A percentile compares a stretch with the other conserved stretches of the same genome.
Evolutionary conservation across 2,329 filamentous ascomycete species (phyloP).

Genomic region (Leptodontidium sp.): DNA sequence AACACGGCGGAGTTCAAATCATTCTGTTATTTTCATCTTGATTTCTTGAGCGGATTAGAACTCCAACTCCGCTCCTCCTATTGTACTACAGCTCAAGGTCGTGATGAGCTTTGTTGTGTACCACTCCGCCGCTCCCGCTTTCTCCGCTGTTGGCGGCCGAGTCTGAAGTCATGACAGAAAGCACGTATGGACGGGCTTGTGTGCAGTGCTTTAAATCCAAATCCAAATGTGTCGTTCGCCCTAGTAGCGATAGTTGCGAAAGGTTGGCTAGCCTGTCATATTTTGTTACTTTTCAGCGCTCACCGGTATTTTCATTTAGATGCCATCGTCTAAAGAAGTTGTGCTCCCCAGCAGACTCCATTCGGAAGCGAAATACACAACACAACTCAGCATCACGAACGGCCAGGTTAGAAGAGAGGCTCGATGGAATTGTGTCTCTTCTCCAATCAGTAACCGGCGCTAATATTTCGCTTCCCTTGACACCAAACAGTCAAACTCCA

Average conservation of each 20-base stretch:
- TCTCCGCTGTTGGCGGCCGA: background rate
- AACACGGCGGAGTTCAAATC: background rate
- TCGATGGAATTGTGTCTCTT: constrained; percentile 13
- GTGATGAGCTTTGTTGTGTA: background rate
- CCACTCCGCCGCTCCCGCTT: background rate
- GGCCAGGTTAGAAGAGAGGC: constrained; percentile 6
- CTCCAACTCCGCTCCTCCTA: background rate
- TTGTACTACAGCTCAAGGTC: background rate
- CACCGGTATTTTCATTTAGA: background rate
- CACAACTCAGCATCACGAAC: background rate
- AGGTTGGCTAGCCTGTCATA: background rate
- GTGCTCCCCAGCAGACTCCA: background rate
- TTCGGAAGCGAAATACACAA: background rate
- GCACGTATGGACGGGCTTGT: constrained; percentile 4
- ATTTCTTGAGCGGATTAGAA: background rate
- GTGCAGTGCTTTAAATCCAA: constrained; percentile 6
- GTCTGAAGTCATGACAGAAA: constrained; percentile 1
- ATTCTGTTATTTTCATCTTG: background rate
- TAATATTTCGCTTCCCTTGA: no score
- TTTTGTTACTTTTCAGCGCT: background rate
- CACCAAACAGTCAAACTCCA: background rate
- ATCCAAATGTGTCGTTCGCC: background rate
- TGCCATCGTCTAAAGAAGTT: constrained; percentile 2
- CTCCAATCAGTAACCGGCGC: constrained; percentile 4
- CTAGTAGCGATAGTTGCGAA: background rate